phyloP scores from a whole-genome alignment of 2,329 filamentous ascomycete genomes.

The Juglanconis sp. region DNA sequence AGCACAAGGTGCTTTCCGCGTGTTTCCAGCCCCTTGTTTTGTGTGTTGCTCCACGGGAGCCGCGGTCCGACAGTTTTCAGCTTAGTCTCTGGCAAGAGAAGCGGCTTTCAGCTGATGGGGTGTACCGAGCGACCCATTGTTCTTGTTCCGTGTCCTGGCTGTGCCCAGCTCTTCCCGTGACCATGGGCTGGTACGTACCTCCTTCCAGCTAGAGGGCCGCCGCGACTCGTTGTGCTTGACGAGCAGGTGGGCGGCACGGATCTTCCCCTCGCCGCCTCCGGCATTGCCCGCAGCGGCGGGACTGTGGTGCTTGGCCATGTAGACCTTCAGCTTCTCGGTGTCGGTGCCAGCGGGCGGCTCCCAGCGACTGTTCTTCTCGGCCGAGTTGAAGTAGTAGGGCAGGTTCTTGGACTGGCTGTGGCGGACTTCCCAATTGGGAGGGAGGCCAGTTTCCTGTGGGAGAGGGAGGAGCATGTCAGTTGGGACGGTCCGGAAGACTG shows the following conservation, averaged over 20 bases:
- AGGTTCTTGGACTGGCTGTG: conserved; percentile 98
- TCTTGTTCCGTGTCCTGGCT: neutral
- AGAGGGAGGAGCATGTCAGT: neutral
- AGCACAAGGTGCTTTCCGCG: no score
- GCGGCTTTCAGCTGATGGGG: no score
- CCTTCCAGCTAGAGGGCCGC: conserved; percentile 88
- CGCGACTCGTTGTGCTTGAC: conserved; percentile 91
- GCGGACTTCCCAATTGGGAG: conserved; percentile 88
- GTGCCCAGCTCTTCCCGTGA: no score
- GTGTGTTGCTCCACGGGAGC: no score
- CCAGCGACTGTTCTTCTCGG: conserved; percentile 87
- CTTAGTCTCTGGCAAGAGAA: no score
- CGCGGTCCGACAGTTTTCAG: no score
- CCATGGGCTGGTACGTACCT: conserved; percentile 42
- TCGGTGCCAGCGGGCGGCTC: conserved; percentile 87
- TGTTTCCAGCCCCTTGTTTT: neutral
- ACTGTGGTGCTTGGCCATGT: conserved; percentile 88
- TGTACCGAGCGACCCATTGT: neutral
- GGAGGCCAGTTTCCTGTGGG: conserved; percentile 72
- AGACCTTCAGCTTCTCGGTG: conserved; percentile 85
- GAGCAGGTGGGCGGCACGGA: conserved; percentile 86
- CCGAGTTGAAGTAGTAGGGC: conserved; percentile 95
- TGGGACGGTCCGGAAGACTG: no score
- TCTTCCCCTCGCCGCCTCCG: conserved; percentile 61
- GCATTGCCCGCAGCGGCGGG: conserved; percentile 40